A percentile compares a stretch with the other conserved stretches of the same genome.
These are phyloP conservation scores for Westerdykella ornata DNA, from an alignment of 2,329 filamentous ascomycete species.

Conservation along the genomic window DNA sequence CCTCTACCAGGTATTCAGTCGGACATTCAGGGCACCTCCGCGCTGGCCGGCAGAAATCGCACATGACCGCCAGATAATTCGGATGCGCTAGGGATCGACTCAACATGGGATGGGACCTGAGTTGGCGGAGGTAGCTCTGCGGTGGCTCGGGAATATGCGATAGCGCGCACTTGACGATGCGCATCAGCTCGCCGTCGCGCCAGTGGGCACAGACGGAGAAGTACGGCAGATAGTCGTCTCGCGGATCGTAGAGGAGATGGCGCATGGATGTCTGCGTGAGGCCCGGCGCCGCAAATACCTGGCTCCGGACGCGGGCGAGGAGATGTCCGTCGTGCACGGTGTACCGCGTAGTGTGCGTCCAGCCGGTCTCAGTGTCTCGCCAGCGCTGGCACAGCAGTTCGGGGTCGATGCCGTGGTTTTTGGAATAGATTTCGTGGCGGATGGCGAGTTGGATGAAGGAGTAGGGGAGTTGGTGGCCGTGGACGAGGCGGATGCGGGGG, in stretches of 20 bases:
- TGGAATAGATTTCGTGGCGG: constrained; percentile 20
- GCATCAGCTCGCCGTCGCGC: constrained; percentile 55
- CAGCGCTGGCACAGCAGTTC: constrained; percentile 47
- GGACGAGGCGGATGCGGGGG: constrained; percentile 44
- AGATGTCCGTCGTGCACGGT: constrained; percentile 49
- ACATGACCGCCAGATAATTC: constrained; percentile 47
- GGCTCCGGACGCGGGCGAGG: constrained; percentile 53
- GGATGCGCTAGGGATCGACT: constrained; percentile 25
- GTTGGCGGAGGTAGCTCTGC: constrained; percentile 39
- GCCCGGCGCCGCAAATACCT: constrained; percentile 45
- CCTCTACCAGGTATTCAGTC: constrained; percentile 56
- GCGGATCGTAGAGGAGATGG: constrained; percentile 50
- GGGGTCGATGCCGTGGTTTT: background rate
- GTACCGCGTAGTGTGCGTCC: constrained; percentile 52
- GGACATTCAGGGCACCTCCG: constrained; percentile 56
- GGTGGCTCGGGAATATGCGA: constrained; percentile 49
- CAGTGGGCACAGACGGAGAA: constrained; percentile 59
- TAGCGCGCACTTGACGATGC: constrained; percentile 55
- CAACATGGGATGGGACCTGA: constrained; percentile 11
- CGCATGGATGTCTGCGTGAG: constrained; percentile 49
- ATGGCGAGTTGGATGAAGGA: constrained; percentile 50
- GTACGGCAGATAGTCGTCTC: constrained; percentile 56
- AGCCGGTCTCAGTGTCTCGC: constrained; percentile 46
- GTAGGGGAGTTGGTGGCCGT: constrained; percentile 48
- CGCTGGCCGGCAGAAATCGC: constrained; percentile 52